These are phyloP conservation scores for Sugiyamaella americana DNA, from an alignment of 805 yeast species.

Conservation along the genomic window DNA sequence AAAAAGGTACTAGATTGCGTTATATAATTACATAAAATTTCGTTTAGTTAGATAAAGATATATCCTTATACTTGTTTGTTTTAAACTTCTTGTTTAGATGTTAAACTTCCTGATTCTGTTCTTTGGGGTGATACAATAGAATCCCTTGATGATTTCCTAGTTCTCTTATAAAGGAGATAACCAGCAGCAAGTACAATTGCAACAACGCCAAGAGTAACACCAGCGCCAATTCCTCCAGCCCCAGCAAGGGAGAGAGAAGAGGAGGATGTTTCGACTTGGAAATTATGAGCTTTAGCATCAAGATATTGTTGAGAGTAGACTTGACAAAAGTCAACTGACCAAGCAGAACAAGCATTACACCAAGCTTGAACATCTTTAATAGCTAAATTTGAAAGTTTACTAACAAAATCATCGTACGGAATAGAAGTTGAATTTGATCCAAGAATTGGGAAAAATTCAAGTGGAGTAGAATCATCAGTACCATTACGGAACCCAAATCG, in stretches of 20 bases:
- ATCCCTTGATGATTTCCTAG: not conserved
- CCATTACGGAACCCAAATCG: slow-evolving; percentile 45
- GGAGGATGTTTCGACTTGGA: slow-evolving; percentile 20
- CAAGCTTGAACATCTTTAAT: slow-evolving; percentile 31
- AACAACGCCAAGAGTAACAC: slow-evolving; percentile 37
- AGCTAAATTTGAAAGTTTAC: slow-evolving; percentile 26
- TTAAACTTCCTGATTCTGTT: not conserved
- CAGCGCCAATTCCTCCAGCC: slow-evolving; percentile 47
- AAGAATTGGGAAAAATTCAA: slow-evolving; percentile 37
- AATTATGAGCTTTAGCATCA: slow-evolving; percentile 20
- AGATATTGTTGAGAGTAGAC: slow-evolving; percentile 22
- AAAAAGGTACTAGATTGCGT: no score
- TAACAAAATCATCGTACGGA: slow-evolving; percentile 35
- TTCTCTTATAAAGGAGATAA: not conserved
- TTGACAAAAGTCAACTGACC: slow-evolving; percentile 32
- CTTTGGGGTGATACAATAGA: not conserved
- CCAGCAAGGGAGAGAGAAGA: slow-evolving; percentile 40
- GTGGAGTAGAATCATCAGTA: slow-evolving; percentile 32
- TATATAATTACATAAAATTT: no score
- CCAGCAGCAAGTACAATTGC: slow-evolving; percentile 27
- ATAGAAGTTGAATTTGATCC: slow-evolving; percentile 31
- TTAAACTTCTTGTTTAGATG: not conserved
- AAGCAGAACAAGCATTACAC: slow-evolving; percentile 38
- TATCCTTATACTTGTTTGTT: no score
- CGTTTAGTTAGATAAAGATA: no score